These are phyloP conservation scores for Sugiyamaella americana DNA, from an alignment of 805 yeast species.

Conservation along the genomic window DNA sequence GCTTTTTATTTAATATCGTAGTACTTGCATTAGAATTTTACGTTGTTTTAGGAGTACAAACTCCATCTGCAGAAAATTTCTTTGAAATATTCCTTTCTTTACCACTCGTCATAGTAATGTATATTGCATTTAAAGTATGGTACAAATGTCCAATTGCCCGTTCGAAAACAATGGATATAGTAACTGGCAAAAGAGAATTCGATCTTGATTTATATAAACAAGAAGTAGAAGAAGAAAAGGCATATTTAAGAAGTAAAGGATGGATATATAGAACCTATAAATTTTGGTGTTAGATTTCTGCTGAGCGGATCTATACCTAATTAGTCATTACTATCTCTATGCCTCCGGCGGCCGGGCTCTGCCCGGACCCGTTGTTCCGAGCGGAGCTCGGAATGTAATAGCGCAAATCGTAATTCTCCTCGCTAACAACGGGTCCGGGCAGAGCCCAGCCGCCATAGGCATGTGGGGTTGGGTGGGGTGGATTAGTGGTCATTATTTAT, in stretches of 20 bases:
- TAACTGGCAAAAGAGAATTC: constrained; percentile 51
- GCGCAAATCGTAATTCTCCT: not conserved
- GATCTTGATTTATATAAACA: constrained; percentile 46
- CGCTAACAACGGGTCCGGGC: too few relatives aligned
- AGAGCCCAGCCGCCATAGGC: too few relatives aligned
- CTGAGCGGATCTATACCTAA: too few relatives aligned
- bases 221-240: constrained; percentile 47
- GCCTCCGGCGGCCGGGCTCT: too few relatives aligned
- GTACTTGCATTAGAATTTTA: constrained; percentile 73
- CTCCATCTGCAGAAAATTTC: constrained; percentile 36
- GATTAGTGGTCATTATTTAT: too few relatives aligned
- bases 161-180: constrained; percentile 49
- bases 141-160: constrained; percentile 36
- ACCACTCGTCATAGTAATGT: constrained; percentile 38
- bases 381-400: too few relatives aligned
- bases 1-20: constrained; percentile 49
- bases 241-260: constrained; percentile 39
- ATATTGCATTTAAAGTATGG: constrained; percentile 43
- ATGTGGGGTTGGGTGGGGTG: too few relatives aligned
- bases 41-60: constrained; percentile 63
- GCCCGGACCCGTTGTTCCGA: too few relatives aligned
- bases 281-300: constrained; percentile 44
- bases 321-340: too few relatives aligned
- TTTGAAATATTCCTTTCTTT: constrained; percentile 49
- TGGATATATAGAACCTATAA: constrained; percentile 38